phyloP scores from a whole-genome alignment of 2,329 filamentous ascomycete species.

The Lasiodiplodia hormozganensis region DNA sequence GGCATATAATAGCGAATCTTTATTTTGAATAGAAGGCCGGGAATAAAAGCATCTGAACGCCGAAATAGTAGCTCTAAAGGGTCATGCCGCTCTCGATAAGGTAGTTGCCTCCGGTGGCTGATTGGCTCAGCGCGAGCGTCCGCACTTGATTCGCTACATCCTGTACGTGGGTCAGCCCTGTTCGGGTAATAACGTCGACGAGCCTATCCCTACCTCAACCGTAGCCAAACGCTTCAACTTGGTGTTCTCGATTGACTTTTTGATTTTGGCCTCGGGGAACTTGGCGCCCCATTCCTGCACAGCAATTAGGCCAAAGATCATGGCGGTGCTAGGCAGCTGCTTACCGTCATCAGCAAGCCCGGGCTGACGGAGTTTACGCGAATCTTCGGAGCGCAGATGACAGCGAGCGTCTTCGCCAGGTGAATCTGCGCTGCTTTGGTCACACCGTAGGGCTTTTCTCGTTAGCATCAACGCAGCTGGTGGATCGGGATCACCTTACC shows the following conservation, averaged over 20 bases:
- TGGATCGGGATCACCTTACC: slow-evolving; percentile 20
- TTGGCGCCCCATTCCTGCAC: slow-evolving; percentile 56
- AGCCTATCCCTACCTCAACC: slow-evolving; percentile 50
- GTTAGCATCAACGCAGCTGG: not conserved
- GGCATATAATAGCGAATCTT: not conserved
- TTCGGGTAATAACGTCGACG: not conserved
- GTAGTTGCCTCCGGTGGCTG: slow-evolving; percentile 46
- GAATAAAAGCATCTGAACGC: not conserved
- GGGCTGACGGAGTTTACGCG: slow-evolving; percentile 70
- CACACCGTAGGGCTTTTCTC: slow-evolving; percentile 68
- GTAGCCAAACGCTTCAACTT: slow-evolving; percentile 61
- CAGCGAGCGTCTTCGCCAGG: slow-evolving; percentile 69
- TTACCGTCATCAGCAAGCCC: slow-evolving; percentile 67
- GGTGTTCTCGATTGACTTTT: slow-evolving; percentile 51
- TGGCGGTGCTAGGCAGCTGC: not conserved
- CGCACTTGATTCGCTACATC: slow-evolving; percentile 48
- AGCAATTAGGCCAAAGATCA: not conserved
- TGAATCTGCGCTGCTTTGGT: slow-evolving; percentile 78
- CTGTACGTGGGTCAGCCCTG: slow-evolving; percentile 6
- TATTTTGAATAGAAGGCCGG: not conserved
- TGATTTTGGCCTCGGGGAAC: slow-evolving; percentile 54
- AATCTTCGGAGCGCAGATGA: slow-evolving; percentile 67
- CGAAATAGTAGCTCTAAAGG: slow-evolving; percentile 32
- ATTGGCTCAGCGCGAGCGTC: slow-evolving; percentile 43
- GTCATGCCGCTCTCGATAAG: slow-evolving; percentile 46